These are phyloP conservation scores for Ceratocystis diversiconidia DNA, from an alignment of 2,329 filamentous ascomycete genomes.

Conservation along the genomic window DNA sequence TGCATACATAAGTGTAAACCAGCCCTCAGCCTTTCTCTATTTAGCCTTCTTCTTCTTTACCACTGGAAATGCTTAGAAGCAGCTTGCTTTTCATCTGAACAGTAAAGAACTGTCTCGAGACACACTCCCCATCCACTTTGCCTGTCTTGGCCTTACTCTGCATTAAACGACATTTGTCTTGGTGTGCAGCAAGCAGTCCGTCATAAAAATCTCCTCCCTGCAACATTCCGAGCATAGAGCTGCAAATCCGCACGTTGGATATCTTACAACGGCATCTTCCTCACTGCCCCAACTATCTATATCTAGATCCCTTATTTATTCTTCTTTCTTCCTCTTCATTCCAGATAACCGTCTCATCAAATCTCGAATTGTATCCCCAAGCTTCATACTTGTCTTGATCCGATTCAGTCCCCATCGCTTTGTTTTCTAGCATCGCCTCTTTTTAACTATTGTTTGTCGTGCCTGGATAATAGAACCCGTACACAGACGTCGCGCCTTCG, in stretches of 20 bases:
- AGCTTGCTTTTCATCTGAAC: background rate
- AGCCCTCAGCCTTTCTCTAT: background rate
- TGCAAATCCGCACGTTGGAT: background rate
- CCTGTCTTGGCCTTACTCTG: background rate
- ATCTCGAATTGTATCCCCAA: too few relatives aligned
- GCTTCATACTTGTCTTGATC: too few relatives aligned
- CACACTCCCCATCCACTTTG: background rate
- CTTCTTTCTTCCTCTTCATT: background rate
- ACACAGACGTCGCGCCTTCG: background rate
- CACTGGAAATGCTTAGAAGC: background rate
- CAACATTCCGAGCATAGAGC: background rate
- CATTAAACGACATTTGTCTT: background rate
- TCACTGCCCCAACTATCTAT: background rate
- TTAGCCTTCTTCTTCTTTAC: background rate
- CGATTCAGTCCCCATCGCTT: background rate
- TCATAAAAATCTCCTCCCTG: background rate
- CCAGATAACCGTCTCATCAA: too few relatives aligned
- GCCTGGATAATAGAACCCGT: background rate
- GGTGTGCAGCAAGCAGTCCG: background rate
- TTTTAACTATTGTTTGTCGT: background rate
- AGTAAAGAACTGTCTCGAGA: background rate
- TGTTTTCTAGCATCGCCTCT: background rate
- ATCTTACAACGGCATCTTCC: background rate
- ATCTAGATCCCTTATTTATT: background rate
- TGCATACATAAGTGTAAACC: constrained; percentile 4